Base-by-base conservation (phyloP, 2,329 filamentous ascomycete species). In the Chrysoporthe cubensis region DNA sequence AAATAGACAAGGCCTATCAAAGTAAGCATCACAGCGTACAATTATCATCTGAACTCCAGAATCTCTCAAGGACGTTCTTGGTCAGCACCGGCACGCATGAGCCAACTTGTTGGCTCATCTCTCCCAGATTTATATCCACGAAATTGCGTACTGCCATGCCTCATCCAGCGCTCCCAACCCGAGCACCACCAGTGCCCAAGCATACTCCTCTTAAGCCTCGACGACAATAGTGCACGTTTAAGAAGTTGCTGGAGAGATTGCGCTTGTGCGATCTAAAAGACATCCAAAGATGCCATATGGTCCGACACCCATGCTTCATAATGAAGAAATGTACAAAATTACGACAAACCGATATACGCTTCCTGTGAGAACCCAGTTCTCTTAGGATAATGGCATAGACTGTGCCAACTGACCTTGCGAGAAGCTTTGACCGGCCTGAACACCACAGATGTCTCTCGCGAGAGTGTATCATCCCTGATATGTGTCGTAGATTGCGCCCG, bases 111-210 rank as follows among this genome's bases (percentile, higher is more conserved):
- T 69, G 69, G 62, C 76, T 77, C 64, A 80, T 66, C 46, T 71
- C 71, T 5, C 65, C 44, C 52, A 79, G 68, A 54, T 72, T 67
- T 14, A 72, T 62, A 7, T 62, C 64, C 4, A 80, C 72, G 58
- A 79, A 79, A 2, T 57, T 64, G 32, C 74, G 74, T 68, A 74
- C 66, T 0, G 32, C 63, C 26, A 69, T 46, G 34, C 59, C 60
- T 34, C 70, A 68, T 66, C 72, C 43, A n/a, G 68, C 70, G 3
- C 77, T 77, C 54, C 78, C 73, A 11, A 77, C 74, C 78, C 79
- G 16, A 80, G 75, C 13, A 81, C 72, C 0, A 78, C 70, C 9
- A 80, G 69, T 4, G 78, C 76, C 78, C 79, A 81, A 78, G 67
- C 46, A 77, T 69, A 18, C 73, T 76, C 37, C 71, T 65, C 48